These are phyloP conservation scores for Dictyophora rubrovolvata DNA, from an alignment of 768 basidiomycete genomes.

Conservation along the genomic window DNA sequence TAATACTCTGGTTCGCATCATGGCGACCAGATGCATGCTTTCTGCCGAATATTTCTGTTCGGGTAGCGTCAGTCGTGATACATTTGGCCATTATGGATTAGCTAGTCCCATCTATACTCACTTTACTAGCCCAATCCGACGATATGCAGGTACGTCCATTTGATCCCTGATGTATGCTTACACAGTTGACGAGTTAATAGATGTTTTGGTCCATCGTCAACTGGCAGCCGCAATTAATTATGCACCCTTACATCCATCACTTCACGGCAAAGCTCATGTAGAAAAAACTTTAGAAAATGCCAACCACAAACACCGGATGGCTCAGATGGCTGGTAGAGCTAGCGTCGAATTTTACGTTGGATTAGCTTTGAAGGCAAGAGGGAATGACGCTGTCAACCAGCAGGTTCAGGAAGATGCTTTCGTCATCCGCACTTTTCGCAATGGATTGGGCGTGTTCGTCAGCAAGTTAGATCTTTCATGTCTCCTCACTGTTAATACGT, in stretches of 20 bases:
- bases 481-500: not conserved
- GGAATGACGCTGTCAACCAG: constrained; percentile 25
- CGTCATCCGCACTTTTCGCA: constrained; percentile 88
- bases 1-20: constrained; percentile 96
- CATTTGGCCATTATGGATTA: constrained; percentile 96
- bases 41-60: constrained; percentile 98
- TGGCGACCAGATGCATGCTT: constrained; percentile 98
- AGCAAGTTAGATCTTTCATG: constrained; percentile 54
- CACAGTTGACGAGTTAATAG: constrained; percentile 26
- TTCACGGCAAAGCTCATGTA: constrained; percentile 83
- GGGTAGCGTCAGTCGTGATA: constrained; percentile 83
- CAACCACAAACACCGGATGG: constrained; percentile 88
- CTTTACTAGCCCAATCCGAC: constrained; percentile 94
- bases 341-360: constrained; percentile 98
- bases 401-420: constrained; percentile 73
- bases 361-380: constrained; percentile 69
- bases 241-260: constrained; percentile 68
- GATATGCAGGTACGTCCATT: constrained; percentile 69
- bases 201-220: constrained; percentile 91
- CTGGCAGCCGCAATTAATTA: constrained; percentile 84
- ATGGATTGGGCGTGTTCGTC: constrained; percentile 95
- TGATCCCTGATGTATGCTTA: not conserved
- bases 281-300: constrained; percentile 80
- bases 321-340: constrained; percentile 94
- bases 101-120: constrained; percentile 96